Base-by-base conservation (phyloP, 202 grass and related monocot genomes). In the Bolboschoenoplectus hybrid region DNA sequence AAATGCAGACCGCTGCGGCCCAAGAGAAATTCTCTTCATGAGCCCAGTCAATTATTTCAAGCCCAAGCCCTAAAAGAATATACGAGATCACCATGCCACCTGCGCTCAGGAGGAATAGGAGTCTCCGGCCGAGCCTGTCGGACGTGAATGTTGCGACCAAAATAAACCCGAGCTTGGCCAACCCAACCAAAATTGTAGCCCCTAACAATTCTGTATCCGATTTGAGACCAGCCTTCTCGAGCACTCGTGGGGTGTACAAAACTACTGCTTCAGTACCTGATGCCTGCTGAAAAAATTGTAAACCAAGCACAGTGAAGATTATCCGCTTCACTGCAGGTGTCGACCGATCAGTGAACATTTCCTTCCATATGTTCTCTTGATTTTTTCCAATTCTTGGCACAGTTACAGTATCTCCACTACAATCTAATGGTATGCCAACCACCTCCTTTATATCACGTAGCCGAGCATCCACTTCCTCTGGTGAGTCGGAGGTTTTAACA, bases 261-360 rank as follows among this genome's bases (percentile, higher is more conserved):
- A 95, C 93, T 12, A 95, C 91, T 0, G 88, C 91, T 79, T 93
- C 89, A 52, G 91, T 90, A 55, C 93, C 89, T 1, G 91, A 93
- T 2, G 93, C 88, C 57, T 95, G 93, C 75, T 95, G 89, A 87
- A 95, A 93, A 87, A 95, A 93, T 53, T 95, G 93, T 10, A 95
- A 55, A 32, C 74, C 80, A 2, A 95, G 76, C 0, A 93, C 91
- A 32, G 78, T 88, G 71, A 86, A 81, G 32, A 95, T 86, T 45
- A 93, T 90, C 41, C 89, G 89, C 20, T 87, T 85, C 36, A 93
- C 88, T 52, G 70, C 75, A 75, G 58, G 85, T 32, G 51, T 92
- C 86, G 41, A 80, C 84, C 9, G 88, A 74, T 67, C 89, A 62
- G 81, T 83, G 47, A 83, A 83, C 63, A 84, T 63, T 91, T 84